These are phyloP conservation scores for Quercus rubra DNA, from an alignment of 306 rosid species.

Conservation along the genomic window DNA sequence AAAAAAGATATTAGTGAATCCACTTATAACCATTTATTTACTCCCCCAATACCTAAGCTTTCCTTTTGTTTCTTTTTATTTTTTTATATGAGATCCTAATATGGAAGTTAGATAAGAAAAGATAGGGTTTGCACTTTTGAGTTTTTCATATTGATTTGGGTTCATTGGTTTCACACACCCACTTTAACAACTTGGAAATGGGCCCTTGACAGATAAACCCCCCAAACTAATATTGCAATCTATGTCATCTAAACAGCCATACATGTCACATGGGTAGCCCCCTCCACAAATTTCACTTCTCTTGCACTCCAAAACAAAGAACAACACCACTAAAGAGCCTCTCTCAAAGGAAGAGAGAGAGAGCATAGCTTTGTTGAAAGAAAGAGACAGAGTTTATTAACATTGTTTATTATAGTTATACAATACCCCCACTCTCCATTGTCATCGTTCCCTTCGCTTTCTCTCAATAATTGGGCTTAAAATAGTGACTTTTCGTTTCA, in stretches of 20 bases:
- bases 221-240: constrained; percentile 52
- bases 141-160: constrained; percentile 7
- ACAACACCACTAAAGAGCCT: constrained; percentile 22
- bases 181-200: constrained; percentile 31
- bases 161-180: constrained; percentile 26
- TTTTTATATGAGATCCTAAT: neutral
- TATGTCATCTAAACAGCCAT: constrained; percentile 49
- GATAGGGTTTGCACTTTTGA: constrained; percentile 22
- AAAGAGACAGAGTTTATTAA: neutral
- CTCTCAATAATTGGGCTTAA: constrained; percentile 1
- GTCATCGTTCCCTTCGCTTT: constrained; percentile 1
- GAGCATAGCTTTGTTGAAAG: neutral
- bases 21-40: too few species aligned
- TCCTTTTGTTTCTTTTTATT: neutral
- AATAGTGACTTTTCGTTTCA: constrained; percentile 19
- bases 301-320: constrained; percentile 48
- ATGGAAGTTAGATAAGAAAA: neutral
- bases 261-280: constrained; percentile 73
- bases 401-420: neutral
- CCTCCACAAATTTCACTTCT: constrained; percentile 33
- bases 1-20: too few species aligned
- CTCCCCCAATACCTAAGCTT: neutral
- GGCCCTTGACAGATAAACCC: constrained; percentile 48
- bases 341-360: too few species aligned
- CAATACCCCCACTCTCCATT: neutral